Conservation (phyloP, 1,284 basidiomycete species). For the Ustilago tritici region DNA sequence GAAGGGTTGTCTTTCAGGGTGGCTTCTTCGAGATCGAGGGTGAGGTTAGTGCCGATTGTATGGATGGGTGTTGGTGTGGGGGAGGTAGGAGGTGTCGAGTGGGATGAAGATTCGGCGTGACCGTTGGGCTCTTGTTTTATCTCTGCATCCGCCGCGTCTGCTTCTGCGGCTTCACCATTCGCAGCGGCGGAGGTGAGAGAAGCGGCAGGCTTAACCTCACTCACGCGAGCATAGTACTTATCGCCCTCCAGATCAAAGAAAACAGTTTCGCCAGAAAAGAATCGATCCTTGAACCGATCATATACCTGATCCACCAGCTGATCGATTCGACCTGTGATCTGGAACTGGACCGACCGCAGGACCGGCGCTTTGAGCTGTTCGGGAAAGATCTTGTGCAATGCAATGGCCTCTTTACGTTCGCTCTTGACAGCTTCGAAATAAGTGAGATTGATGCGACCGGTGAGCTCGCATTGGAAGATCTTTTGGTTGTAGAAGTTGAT, state of each 20-base stretch:
- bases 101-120: constrained; percentile 23
- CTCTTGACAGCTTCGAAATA: constrained; percentile 94
- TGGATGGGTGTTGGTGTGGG: constrained; percentile 71
- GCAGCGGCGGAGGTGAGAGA: background rate
- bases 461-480: constrained; percentile 94
- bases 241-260: constrained; percentile 68
- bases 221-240: constrained; percentile 80
- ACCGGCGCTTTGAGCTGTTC: constrained; percentile 91
- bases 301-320: constrained; percentile 92
- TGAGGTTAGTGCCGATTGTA: constrained; percentile 82
- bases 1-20: constrained; percentile 81
- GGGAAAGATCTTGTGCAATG: constrained; percentile 89
- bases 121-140: constrained; percentile 37
- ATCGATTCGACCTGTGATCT: constrained; percentile 90
- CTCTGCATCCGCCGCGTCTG: constrained; percentile 2
- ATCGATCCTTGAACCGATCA: constrained; percentile 94
- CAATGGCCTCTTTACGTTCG: constrained; percentile 86
- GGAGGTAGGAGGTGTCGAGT: constrained; percentile 11
- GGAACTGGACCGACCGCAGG: constrained; percentile 90
- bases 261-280: constrained; percentile 81
- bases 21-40: constrained; percentile 79
- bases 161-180: background rate
- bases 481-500: constrained; percentile 93
- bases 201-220: constrained; percentile 78
- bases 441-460: constrained; percentile 89